phyloP scores from a whole-genome alignment of 805 yeast species.

The Sugiyamaella smithiae region DNA sequence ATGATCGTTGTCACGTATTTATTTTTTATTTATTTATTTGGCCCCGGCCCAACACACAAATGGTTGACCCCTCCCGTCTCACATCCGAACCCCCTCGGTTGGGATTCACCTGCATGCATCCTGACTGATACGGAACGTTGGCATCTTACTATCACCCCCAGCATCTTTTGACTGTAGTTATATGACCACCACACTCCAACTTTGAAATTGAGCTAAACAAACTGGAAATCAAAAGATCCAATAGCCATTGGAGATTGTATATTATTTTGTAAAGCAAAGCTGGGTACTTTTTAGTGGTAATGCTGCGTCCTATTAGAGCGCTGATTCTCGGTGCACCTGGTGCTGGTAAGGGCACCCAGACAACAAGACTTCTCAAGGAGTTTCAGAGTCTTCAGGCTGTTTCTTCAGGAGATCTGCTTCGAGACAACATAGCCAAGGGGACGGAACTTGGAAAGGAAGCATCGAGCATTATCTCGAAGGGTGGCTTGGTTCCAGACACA shows the following conservation, averaged over 20 bases:
- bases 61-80: no score
- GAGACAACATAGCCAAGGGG: conserved; percentile 58
- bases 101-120: no score
- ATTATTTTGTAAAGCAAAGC: not conserved
- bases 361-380: conserved; percentile 56
- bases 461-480: conserved; percentile 52
- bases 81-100: no score
- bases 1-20: no score
- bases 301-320: conserved; percentile 42
- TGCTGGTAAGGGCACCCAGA: conserved; percentile 90
- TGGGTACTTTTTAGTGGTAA: not conserved
- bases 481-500: conserved; percentile 71
- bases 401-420: conserved; percentile 80
- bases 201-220: no score
- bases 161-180: no score
- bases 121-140: no score
- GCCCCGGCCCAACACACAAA: no score
- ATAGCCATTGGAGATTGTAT: no score
- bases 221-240: no score
- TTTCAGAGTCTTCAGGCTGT: conserved; percentile 54
- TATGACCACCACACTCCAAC: no score
- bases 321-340: conserved; percentile 92
- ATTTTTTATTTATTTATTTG: not conserved
- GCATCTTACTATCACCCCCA: no score
- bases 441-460: conserved; percentile 56